Evolutionary conservation across 768 basidiomycete species (phyloP).

Genomic region (Suillus discolor): DNA sequence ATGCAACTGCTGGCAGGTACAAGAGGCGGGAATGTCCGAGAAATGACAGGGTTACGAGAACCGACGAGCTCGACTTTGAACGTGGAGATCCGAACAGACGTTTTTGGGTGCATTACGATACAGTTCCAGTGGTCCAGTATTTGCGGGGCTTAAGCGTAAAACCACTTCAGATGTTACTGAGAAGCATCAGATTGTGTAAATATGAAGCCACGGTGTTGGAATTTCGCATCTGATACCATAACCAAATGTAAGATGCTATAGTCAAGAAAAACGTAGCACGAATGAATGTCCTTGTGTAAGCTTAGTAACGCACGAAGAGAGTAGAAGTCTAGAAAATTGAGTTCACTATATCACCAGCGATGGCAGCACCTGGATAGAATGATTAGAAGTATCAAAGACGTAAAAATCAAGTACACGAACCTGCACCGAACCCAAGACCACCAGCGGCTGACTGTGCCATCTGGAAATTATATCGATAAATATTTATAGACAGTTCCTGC

Average conservation of each 20-base stretch:
- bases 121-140: background rate
- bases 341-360: slow-evolving; percentile 47
- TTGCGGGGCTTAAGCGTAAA: background rate
- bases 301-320: background rate
- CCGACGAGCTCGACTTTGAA: slow-evolving; percentile 20
- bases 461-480: slow-evolving; percentile 13
- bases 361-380: slow-evolving; percentile 40
- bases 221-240: background rate
- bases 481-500: background rate
- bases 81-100: slow-evolving; percentile 18
- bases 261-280: background rate
- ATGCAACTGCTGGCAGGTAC: slow-evolving; percentile 21
- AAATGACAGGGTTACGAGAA: slow-evolving; percentile 22
- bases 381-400: slow-evolving; percentile 1
- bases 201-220: background rate
- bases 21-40: slow-evolving; percentile 21
- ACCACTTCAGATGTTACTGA: background rate
- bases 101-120: background rate
- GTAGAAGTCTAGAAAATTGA: slow-evolving; percentile 43
- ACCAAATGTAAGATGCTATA: too few species aligned
- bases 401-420: slow-evolving; percentile 22
- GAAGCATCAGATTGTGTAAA: background rate
- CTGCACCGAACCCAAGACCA: slow-evolving; percentile 52
- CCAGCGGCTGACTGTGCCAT: slow-evolving; percentile 38
- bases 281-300: background rate